Evolutionary conservation across 192 early-diverging fungal genomes (phyloP).

Genomic region (Linnemannia exigua): DNA sequence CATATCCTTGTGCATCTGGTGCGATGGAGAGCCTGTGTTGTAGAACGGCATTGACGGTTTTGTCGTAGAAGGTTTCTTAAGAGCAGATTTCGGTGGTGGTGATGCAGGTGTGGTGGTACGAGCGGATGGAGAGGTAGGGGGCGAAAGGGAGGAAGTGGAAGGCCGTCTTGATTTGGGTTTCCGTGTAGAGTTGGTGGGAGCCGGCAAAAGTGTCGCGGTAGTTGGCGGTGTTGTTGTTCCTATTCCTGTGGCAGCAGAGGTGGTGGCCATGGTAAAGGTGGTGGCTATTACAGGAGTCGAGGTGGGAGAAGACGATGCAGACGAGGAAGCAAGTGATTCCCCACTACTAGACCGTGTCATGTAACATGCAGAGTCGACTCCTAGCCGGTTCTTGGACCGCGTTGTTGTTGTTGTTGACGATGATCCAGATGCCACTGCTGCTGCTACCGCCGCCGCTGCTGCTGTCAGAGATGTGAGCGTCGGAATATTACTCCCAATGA

Average conservation of each 20-base stretch:
- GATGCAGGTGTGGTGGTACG: background rate
- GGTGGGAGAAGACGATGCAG: conserved; percentile 22
- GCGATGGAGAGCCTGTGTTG: background rate
- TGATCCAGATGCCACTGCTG: background rate
- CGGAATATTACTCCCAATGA: background rate
- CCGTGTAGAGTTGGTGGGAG: conserved; percentile 9
- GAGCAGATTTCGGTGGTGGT: background rate
- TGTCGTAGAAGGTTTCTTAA: background rate
- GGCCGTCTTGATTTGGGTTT: conserved; percentile 18
- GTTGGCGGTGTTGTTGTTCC: background rate
- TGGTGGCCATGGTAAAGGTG: background rate
- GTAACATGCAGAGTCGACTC: conserved; percentile 44
- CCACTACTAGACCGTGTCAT: conserved; percentile 29
- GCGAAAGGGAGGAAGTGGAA: background rate
- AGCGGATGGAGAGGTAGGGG: background rate
- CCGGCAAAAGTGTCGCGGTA: background rate
- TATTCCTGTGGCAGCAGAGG: background rate
- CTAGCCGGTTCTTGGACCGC: conserved; percentile 32
- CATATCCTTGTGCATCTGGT: background rate
- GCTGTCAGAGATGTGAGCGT: conserved; percentile 4
- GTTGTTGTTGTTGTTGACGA: conserved; percentile 4
- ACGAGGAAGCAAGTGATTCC: conserved; percentile 15
- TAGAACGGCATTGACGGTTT: background rate
- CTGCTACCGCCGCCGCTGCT: conserved; percentile 1
- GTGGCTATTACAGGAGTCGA: conserved; percentile 14